Base-by-base conservation (phyloP, 257 asterid genomes). In the Echites panduratus region DNA sequence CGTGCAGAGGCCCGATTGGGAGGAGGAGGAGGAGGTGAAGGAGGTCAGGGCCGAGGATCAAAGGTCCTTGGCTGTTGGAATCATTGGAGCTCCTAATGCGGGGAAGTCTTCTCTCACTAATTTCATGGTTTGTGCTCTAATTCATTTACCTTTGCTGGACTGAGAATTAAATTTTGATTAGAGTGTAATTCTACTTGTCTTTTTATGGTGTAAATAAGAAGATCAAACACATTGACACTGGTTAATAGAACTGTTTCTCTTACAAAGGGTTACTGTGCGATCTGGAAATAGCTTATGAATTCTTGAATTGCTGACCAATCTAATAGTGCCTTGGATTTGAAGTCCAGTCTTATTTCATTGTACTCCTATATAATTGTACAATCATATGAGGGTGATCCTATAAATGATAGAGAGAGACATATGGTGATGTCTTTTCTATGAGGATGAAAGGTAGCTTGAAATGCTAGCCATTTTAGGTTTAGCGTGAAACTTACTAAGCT, bases 61-160 rank as follows among this genome's bases (percentile, higher is more conserved):
- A 88, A 91, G 78, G 83, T 94, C 99, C 27, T 77, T 94, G 79
- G 81, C 96, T 65, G 97, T 91, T 13, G 99, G 96, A 62, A 86
- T 94, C 68, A 86, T 94, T 73, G 99, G 99, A 40, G 90, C 99
- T 73, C 98, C 99, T 5, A 94, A 94, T 85, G 99, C 97, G 79
- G 98, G 99, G 54, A 94, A 91, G 76, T 91, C 98, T 72, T 87
- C 98, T 56, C 95, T 94, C 69, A 91, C 98, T 19, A 91, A 94
- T 79, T 82, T 22, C 84, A 86, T 91, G 92, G 97, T 89, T 12
- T 59, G 82, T 57, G 64, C 64, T 47, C 48, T 11, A 67, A 67
- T 9, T 67, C 20, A 44, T 16, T 69, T 49, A 12, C 61, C 19
- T 49, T 69, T 27, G 59, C 2, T 22, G 43, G 47, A 63, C 38